phyloP scores from a whole-genome alignment of 306 rosid genomes.

The Glycine tomentella region DNA sequence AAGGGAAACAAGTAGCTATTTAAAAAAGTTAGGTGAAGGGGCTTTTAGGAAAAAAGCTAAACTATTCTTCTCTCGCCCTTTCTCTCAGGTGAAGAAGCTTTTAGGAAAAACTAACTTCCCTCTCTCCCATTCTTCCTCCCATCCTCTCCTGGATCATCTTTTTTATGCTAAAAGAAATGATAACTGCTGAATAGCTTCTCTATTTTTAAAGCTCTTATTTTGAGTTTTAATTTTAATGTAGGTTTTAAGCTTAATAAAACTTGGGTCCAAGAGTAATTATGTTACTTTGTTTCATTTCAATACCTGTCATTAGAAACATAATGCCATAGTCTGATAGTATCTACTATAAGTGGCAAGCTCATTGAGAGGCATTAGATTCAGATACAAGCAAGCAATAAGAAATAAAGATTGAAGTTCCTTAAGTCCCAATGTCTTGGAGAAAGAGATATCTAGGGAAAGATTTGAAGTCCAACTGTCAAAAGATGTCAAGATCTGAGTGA shows the following conservation, averaged over 20 bases:
- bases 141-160: background rate
- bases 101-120: background rate
- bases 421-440: background rate
- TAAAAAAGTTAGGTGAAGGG: background rate
- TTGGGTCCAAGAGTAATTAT: background rate
- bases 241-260: background rate
- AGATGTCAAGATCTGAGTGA: too few relatives aligned
- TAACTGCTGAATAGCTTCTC: background rate
- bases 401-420: background rate
- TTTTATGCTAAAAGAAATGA: background rate
- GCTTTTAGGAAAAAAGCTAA: background rate
- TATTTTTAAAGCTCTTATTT: background rate
- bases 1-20: background rate
- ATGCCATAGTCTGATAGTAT: background rate
- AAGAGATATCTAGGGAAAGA: background rate
- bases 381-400: background rate
- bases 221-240: background rate
- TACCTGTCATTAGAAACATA: background rate
- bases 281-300: background rate
- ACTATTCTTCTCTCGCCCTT: background rate
- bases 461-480: background rate
- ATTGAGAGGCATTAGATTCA: background rate
- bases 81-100: background rate
- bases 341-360: background rate
- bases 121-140: background rate